Evolutionary conservation across 257 asterid species (phyloP).

Genomic region (Schizonepeta tenuifolia): DNA sequence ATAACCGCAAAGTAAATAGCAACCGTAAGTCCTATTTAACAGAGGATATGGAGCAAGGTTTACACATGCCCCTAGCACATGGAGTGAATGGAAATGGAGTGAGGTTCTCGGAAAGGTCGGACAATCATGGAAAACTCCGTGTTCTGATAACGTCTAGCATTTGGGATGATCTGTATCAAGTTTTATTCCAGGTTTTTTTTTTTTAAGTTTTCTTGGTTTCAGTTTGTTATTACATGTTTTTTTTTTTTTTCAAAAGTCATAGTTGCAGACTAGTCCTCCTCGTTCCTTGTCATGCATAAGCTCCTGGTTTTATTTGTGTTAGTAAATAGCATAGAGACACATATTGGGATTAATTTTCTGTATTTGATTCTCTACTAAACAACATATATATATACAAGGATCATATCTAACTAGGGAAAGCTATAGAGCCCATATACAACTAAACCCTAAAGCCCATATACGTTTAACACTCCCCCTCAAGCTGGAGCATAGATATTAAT

Average conservation of each 20-base stretch:
- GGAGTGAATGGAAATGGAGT: slow-evolving; percentile 42
- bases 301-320: too few relatives aligned
- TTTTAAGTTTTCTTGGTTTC: background rate
- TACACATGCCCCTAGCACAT: slow-evolving; percentile 48
- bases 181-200: slow-evolving; percentile 71
- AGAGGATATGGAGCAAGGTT: slow-evolving; percentile 66
- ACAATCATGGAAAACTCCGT: slow-evolving; percentile 31
- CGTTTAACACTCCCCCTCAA: too few relatives aligned
- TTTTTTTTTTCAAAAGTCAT: background rate
- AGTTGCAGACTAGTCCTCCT: slow-evolving; percentile 6
- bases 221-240: background rate
- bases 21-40: slow-evolving; percentile 29
- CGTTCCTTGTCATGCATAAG: background rate
- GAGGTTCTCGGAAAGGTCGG: slow-evolving; percentile 34
- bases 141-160: slow-evolving; percentile 38
- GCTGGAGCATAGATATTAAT: too few relatives aligned
- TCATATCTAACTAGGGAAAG: too few relatives aligned
- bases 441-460: too few relatives aligned
- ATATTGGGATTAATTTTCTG: too few relatives aligned
- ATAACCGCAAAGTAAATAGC: slow-evolving; percentile 32
- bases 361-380: too few relatives aligned
- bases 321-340: too few relatives aligned
- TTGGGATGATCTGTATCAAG: slow-evolving; percentile 60
- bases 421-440: too few relatives aligned
- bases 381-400: too few relatives aligned